Evolutionary conservation across 1,284 basidiomycete species (phyloP).

Genomic region (Microbotryum silenes-acaulis): DNA sequence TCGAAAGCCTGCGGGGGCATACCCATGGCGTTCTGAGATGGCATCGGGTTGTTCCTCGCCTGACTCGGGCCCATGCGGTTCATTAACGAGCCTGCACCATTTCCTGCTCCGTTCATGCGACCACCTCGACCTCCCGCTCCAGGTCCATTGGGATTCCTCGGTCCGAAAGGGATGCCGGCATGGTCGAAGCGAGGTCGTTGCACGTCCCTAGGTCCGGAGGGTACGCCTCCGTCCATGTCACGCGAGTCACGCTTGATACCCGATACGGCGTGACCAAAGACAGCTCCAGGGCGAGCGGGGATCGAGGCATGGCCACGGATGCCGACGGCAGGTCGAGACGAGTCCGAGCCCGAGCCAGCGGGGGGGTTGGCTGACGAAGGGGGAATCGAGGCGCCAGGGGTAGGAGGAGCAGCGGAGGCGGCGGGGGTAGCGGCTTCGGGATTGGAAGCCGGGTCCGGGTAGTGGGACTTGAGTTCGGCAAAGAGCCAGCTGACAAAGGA

Average conservation of each 20-base stretch:
- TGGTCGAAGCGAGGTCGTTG: constrained; percentile 16
- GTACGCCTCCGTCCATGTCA: constrained; percentile 3
- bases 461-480: constrained; percentile 50
- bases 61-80: constrained; percentile 28
- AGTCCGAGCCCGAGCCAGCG: too few species aligned
- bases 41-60: constrained; percentile 15
- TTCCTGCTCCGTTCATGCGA: background rate
- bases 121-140: background rate
- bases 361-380: too few species aligned
- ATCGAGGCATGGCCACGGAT: too few species aligned
- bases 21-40: constrained; percentile 16
- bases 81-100: constrained; percentile 21
- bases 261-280: constrained; percentile 32
- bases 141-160: constrained; percentile 1
- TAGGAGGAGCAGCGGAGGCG: constrained; percentile 3
- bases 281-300: constrained; percentile 1
- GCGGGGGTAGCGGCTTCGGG: background rate
- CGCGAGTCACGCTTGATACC: constrained; percentile 32
- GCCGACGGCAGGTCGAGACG: too few species aligned
- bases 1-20: constrained; percentile 28
- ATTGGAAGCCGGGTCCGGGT: constrained; percentile 43
- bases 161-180: constrained; percentile 6
- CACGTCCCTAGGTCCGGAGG: background rate
- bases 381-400: background rate
- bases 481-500: constrained; percentile 79